A percentile compares a stretch with the other conserved stretches of the same genome.
phyloP scores from a whole-genome alignment of 2,329 filamentous ascomycete species.

The Penicillium sp. region DNA sequence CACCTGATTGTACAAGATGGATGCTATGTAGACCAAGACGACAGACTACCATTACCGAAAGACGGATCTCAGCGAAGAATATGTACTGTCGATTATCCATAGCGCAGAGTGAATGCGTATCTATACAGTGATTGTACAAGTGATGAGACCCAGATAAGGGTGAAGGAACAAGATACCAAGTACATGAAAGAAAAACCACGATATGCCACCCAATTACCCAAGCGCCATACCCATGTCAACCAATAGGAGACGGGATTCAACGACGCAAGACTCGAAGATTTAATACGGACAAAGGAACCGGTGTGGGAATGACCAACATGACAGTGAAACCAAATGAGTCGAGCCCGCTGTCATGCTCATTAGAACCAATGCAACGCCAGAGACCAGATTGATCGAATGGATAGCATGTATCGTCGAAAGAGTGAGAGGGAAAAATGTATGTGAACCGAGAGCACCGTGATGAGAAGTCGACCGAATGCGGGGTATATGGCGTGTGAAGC shows the following conservation, averaged over 20 bases:
- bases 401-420: constrained; percentile 6
- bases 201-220: constrained; percentile 4
- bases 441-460: constrained; percentile 8
- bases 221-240: constrained; percentile 5
- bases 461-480: constrained; percentile 22
- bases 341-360: constrained; percentile 11
- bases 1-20: too few species aligned
- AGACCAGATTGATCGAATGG: constrained; percentile 4
- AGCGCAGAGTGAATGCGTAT: too few species aligned
- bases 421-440: constrained; percentile 5
- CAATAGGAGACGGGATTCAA: not conserved
- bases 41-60: not conserved
- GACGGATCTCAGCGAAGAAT: not conserved
- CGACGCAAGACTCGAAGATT: not conserved
- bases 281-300: constrained; percentile 7
- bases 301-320: constrained; percentile 3
- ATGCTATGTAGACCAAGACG: too few species aligned
- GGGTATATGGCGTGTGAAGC: constrained; percentile 23
- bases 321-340: constrained; percentile 1
- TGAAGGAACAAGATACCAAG: constrained; percentile 2
- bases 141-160: constrained; percentile 10
- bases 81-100: constrained; percentile 8
- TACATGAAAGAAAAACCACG: constrained; percentile 5
- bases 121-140: constrained; percentile 16
- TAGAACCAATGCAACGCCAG: constrained; percentile 10